Evolutionary conservation across 2,329 filamentous ascomycete genomes (phyloP).

Genomic region (Fusarium transvaalense): DNA sequence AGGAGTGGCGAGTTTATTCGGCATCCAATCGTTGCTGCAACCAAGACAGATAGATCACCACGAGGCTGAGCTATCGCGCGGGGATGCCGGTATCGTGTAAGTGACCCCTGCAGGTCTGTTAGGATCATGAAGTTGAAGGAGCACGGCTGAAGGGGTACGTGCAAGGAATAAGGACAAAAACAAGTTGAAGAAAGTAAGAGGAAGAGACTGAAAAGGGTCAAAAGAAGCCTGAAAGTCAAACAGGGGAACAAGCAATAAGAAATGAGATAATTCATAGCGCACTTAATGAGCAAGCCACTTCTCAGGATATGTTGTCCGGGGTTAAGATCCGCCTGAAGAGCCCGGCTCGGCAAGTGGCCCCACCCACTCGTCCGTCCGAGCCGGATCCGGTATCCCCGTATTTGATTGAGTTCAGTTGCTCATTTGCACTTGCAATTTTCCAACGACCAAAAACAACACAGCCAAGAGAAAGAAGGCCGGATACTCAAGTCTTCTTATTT

Average conservation of each 20-base stretch:
- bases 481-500: slow-evolving; percentile 5
- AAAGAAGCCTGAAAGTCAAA: neutral
- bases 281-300: slow-evolving; percentile 9
- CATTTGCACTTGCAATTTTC: neutral
- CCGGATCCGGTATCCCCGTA: neutral
- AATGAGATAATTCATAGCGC: slow-evolving; percentile 4
- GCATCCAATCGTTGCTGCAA: slow-evolving; percentile 9
- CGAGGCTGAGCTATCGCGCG: slow-evolving; percentile 8
- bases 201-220: too few species aligned
- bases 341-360: neutral
- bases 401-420: neutral
- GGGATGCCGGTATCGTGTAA: slow-evolving; percentile 10
- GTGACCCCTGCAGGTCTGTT: neutral
- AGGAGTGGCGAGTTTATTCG: slow-evolving; percentile 3
- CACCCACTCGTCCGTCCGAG: neutral
- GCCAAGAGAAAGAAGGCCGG: neutral
- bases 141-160: neutral
- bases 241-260: neutral
- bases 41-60: neutral
- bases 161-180: neutral
- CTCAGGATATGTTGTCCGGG: neutral
- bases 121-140: neutral
- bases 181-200: neutral
- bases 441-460: neutral
- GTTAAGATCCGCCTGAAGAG: neutral